These are phyloP conservation scores for Noccaea caerulescens DNA, from an alignment of 345 rosid genomes.

Conservation along the genomic window DNA sequence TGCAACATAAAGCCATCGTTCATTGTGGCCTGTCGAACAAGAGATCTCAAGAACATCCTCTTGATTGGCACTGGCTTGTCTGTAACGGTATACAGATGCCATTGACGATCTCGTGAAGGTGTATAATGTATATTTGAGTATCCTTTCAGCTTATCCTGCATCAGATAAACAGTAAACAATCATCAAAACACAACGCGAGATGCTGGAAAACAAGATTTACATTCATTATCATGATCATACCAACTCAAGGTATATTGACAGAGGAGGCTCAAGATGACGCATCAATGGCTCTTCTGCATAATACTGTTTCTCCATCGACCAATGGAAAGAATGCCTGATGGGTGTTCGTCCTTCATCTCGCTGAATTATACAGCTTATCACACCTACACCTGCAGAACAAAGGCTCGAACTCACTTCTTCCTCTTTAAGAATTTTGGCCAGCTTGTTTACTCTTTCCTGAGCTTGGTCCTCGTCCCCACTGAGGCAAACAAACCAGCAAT, in stretches of 20 bases:
- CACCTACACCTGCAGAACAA: slow-evolving; percentile 82
- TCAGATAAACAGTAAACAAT: slow-evolving; percentile 18
- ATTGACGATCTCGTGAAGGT: slow-evolving; percentile 86
- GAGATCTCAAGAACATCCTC: slow-evolving; percentile 97
- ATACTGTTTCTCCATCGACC: slow-evolving; percentile 77
- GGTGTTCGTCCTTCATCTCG: slow-evolving; percentile 99
- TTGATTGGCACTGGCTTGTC: slow-evolving; percentile 79
- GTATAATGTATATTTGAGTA: slow-evolving; percentile 72
- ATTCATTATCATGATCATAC: slow-evolving; percentile 48
- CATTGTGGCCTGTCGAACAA: slow-evolving; percentile 83
- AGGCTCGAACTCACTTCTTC: slow-evolving; percentile 77
- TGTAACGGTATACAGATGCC: slow-evolving; percentile 88
- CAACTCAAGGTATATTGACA: slow-evolving; percentile 95
- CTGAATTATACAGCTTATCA: slow-evolving; percentile 95
- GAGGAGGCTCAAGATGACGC: slow-evolving; percentile 97
- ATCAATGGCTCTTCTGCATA: slow-evolving; percentile 93
- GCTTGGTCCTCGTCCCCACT: slow-evolving; percentile 99
- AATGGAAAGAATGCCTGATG: slow-evolving; percentile 97
- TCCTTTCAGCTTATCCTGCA: slow-evolving; percentile 96
- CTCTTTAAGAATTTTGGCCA: slow-evolving; percentile 95
- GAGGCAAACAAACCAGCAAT: slow-evolving; percentile 36
- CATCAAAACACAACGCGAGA: background rate
- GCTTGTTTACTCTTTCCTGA: slow-evolving; percentile 87
- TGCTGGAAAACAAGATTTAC: slow-evolving; percentile 2
- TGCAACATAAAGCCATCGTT: slow-evolving; percentile 63